Conservation (phyloP, 768 basidiomycete genomes). For the Dentipellis fragilis region DNA sequence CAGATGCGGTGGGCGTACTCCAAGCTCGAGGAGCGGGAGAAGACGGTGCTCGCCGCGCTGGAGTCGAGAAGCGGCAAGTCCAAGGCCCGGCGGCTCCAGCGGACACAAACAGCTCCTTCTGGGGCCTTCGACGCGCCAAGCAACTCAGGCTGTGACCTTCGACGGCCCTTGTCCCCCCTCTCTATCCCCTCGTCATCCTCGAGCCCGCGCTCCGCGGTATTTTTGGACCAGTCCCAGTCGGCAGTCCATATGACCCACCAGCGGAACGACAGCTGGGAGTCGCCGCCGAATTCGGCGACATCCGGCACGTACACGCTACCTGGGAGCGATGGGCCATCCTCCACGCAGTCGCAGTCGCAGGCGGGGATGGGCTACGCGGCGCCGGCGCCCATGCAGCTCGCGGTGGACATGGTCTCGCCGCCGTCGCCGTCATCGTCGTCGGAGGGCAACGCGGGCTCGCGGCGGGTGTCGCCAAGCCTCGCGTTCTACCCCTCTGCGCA, state of each 20-base stretch:
- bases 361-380: too few relatives aligned
- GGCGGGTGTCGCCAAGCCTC: background rate
- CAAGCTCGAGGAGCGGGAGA: slow-evolving; percentile 62
- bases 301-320: background rate
- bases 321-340: too few relatives aligned
- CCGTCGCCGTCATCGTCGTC: background rate
- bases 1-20: slow-evolving; percentile 80
- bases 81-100: background rate
- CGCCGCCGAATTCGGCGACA: slow-evolving; percentile 10
- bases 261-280: slow-evolving; percentile 12
- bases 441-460: background rate
- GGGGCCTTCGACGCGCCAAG: slow-evolving; percentile 4
- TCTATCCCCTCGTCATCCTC: slow-evolving; percentile 9
- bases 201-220: background rate
- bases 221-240: background rate
- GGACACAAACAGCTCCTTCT: background rate
- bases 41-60: slow-evolving; percentile 43
- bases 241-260: slow-evolving; percentile 3
- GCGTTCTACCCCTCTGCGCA: background rate
- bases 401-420: background rate
- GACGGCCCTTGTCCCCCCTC: slow-evolving; percentile 12
- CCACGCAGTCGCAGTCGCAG: too few relatives aligned
- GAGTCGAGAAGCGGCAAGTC: slow-evolving; percentile 20
- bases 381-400: too few relatives aligned
- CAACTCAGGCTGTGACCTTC: slow-evolving; percentile 1